These are phyloP conservation scores for Eutypella sp. DNA, from an alignment of 2,329 filamentous ascomycete genomes.

Conservation along the genomic window DNA sequence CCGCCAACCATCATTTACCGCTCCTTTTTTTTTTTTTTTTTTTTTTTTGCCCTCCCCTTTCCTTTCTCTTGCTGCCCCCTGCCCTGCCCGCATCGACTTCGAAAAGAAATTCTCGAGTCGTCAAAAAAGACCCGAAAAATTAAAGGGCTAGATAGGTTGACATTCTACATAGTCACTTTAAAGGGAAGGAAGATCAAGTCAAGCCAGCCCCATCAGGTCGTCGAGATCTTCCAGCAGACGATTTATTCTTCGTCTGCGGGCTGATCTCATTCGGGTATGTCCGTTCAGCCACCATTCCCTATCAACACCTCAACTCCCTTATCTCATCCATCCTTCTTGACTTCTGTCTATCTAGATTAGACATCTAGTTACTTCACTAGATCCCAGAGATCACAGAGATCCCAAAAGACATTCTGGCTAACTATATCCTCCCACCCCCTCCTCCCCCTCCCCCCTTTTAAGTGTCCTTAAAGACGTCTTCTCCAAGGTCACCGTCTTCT, in stretches of 20 bases:
- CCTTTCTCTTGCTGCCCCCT: background rate
- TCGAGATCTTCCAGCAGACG: conserved; percentile 57
- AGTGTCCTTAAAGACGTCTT: conserved; percentile 51
- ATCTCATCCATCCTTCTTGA: background rate
- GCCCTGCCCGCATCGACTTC: no score
- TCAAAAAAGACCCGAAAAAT: background rate
- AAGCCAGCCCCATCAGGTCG: conserved; percentile 13
- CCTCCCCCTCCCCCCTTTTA: conserved; percentile 11
- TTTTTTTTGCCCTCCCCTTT: background rate
- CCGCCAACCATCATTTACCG: background rate
- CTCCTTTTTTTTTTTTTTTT: no score
- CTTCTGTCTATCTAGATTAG: no score
- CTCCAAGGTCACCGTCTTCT: conserved; percentile 45
- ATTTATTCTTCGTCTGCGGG: conserved; percentile 51
- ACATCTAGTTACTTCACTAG: no score
- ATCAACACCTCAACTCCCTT: background rate
- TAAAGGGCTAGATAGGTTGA: no score
- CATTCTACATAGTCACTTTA: no score
- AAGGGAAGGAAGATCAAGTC: conserved; percentile 11
- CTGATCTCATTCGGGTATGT: conserved; percentile 46
- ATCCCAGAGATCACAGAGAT: no score
- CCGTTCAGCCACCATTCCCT: conserved; percentile 3
- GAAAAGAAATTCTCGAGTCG: background rate
- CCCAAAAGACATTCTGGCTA: background rate
- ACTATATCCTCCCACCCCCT: no score